Evolutionary conservation across 2,329 filamentous ascomycete species (phyloP), one percentile per base, ranked within the genome.

Genomic region (Elsinoe fawcettii): DNA sequence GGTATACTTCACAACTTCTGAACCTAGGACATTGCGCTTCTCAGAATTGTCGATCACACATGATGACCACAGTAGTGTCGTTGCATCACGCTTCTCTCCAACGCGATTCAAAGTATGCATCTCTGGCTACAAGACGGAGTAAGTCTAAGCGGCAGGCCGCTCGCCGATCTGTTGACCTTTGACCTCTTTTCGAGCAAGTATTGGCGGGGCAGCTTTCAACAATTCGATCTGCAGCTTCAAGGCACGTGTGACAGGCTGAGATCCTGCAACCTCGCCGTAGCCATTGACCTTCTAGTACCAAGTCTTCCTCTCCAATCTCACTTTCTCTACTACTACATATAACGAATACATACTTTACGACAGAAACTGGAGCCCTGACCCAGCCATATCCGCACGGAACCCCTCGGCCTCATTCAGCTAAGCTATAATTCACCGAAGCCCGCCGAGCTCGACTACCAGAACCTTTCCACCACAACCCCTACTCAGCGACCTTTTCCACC

Each of bases 121-220:
- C 41, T 46, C 12, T 27, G 22, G 25, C 25, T 25, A n/a, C 22
- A 23, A 2, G 8, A 46, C 23, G 8, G 23, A 27, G 41, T 20
- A 46, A 46, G 20, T 46, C 46, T 16, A 36, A 34, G 4, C 30
- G 46, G n/a, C 46, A 34, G 27, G 9, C 25, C n/a, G 9, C 3
- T 2, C 14, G 46, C 25, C 25, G 25, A 51, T 51, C 25, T 34
- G 25, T 51, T 32, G 46, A 51, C 12, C 46, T 44, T 3, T 6
- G n/a, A n/a, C n/a, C n/a, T n/a, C n/a, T n/a, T n/a, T n/a, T n/a
- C n/a, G 25, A 34, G 46, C 46, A 46, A 46, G 41, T 46, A 7
- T 53, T 34, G 30, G 20, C 25, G 49, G 16, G 11, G 30, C 44
- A 53, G 49, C 49, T 53, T 37, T 53, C 49, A 53, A 53, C 49